Base-by-base conservation (phyloP, 129 eudicot genomes). In the Escallonia rubra region DNA sequence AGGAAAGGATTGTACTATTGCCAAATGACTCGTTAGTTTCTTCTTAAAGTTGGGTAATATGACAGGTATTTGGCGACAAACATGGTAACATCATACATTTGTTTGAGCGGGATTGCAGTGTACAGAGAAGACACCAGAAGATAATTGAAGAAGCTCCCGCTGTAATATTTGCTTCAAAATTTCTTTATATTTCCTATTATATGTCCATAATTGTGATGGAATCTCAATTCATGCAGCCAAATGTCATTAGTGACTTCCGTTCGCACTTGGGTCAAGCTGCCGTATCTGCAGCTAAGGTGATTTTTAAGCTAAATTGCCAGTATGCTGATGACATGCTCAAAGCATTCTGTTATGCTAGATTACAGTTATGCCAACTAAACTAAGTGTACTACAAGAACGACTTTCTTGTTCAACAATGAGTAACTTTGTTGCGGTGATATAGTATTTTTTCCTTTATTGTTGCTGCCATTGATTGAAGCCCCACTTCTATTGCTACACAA, bases 131-230 rank as follows among this genome's bases (percentile, higher is more conserved):
- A 79, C 99, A 94, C 76, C 97, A 89, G 67, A 94, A 94, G 82
- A 94, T 94, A 66, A 94, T 94, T 62, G 99, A 94, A 85, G 99
- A 94, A 87, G 99, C 99, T 72, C 99, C 99, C 34, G 96, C 96
- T 82, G 99, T 94, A 89, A 82, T 50, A 48, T 65, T 54, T 67
- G 68, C 40, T 77, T 63, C 42, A 10, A 23, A 41, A 46, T 61
- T 47, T 41, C 55, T 14, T 52, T 52, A 69, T 16, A 16, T 39
- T 62, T 45, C 64, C 50, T 3, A 4, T 51, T 16, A 43, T 56
- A 4, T 61, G 23, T 70, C 58, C 53, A 15, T n/a, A 70, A 43
- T 63, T 53, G 43, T 84, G 74, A 74, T 69, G 41, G 34, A 57
- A 10, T 62, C 47, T 62, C 57, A 64, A 43, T 45, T 71, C 61